phyloP scores from a whole-genome alignment of 2,329 filamentous ascomycete species.

The Alternaria novae-zelandiae region DNA sequence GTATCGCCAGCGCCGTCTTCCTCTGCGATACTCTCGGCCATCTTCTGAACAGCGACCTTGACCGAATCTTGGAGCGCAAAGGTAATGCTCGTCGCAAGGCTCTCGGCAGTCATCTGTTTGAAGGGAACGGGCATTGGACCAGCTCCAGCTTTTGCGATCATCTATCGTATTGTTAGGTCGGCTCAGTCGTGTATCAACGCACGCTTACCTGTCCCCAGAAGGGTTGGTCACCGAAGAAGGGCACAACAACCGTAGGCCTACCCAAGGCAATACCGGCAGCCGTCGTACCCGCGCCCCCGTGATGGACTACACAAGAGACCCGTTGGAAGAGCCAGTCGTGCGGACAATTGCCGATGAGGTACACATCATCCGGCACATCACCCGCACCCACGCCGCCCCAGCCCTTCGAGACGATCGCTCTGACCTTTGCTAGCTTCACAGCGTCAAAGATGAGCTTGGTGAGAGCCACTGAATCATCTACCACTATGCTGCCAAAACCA shows the following conservation, averaged over 20 bases:
- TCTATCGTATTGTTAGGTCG: slow-evolving; percentile 27
- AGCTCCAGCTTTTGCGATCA: slow-evolving; percentile 58
- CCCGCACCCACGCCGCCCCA: slow-evolving; percentile 56
- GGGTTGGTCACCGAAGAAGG: slow-evolving; percentile 65
- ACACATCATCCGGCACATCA: slow-evolving; percentile 49
- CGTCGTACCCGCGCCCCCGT: slow-evolving; percentile 66
- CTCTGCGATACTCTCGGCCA: slow-evolving; percentile 23
- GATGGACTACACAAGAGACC: slow-evolving; percentile 63
- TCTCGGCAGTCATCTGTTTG: slow-evolving; percentile 53
- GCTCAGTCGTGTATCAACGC: neutral
- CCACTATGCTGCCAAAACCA: slow-evolving; percentile 64
- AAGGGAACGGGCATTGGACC: slow-evolving; percentile 58
- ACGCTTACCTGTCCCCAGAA: slow-evolving; percentile 56
- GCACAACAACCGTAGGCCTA: slow-evolving; percentile 61
- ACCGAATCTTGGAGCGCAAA: slow-evolving; percentile 53
- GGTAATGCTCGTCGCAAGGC: slow-evolving; percentile 55
- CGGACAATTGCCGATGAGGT: slow-evolving; percentile 60
- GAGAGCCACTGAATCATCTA: slow-evolving; percentile 57
- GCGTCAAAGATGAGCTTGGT: slow-evolving; percentile 58
- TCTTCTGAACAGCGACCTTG: slow-evolving; percentile 18
- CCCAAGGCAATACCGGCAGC: slow-evolving; percentile 61
- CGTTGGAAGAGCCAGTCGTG: slow-evolving; percentile 65
- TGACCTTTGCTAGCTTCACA: slow-evolving; percentile 42
- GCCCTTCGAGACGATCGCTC: slow-evolving; percentile 62
- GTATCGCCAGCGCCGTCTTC: slow-evolving; percentile 22